These are phyloP conservation scores for Apiospora sp. DNA, from an alignment of 2,329 filamentous ascomycete genomes.

Conservation along the genomic window DNA sequence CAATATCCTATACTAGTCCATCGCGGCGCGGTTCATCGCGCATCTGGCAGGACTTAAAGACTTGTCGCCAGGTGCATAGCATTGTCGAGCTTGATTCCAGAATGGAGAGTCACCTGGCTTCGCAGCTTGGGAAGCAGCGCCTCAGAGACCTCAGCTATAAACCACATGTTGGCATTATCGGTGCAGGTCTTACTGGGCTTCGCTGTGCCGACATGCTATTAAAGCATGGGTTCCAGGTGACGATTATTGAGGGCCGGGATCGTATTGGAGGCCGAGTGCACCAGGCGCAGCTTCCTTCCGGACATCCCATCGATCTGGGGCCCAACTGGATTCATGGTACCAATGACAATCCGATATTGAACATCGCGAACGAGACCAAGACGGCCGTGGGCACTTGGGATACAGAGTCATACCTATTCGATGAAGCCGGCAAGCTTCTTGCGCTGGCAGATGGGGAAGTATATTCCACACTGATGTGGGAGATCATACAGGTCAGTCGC, in stretches of 20 bases:
- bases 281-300: conserved; percentile 57
- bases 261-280: conserved; percentile 72
- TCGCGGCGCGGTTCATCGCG: conserved; percentile 52
- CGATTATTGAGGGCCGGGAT: conserved; percentile 72
- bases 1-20: conserved; percentile 56
- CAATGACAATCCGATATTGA: conserved; percentile 72
- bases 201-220: conserved; percentile 74
- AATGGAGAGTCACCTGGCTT: conserved; percentile 42
- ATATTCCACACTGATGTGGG: conserved; percentile 68
- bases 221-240: conserved; percentile 70
- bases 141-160: conserved; percentile 38
- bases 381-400: conserved; percentile 60
- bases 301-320: conserved; percentile 62
- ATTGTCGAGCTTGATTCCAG: conserved; percentile 43
- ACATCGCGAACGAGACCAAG: conserved; percentile 68
- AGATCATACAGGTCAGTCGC: conserved; percentile 57
- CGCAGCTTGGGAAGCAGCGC: conserved; percentile 41
- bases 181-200: conserved; percentile 75
- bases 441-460: conserved; percentile 52
- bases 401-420: conserved; percentile 61
- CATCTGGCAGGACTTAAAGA: conserved; percentile 59
- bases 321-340: conserved; percentile 87
- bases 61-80: conserved; percentile 46
- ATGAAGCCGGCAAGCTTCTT: conserved; percentile 63
- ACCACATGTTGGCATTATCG: conserved; percentile 71